Conservation (phyloP, 305 asterid species). For the Fraxinus baroniana region DNA sequence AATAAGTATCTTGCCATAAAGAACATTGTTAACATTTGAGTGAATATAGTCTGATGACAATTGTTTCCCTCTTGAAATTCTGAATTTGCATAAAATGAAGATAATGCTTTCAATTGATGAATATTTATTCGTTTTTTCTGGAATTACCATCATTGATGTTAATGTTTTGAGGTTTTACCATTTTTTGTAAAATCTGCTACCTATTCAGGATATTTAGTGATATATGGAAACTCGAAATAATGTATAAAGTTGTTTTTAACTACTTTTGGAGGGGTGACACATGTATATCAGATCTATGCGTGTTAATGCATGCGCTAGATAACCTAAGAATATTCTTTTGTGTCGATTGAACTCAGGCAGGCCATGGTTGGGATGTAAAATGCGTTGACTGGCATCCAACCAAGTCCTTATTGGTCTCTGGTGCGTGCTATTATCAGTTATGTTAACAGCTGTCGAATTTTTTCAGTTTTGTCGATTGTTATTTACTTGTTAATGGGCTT, state of each 20-base stretch:
- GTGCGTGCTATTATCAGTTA: constrained; percentile 36
- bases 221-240: not conserved
- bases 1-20: constrained; percentile 6
- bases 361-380: constrained; percentile 99
- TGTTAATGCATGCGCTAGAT: constrained; percentile 33
- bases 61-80: not conserved
- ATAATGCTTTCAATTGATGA: not conserved
- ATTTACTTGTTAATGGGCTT: constrained; percentile 27
- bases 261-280: constrained; percentile 9
- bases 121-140: not conserved
- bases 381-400: constrained; percentile 99
- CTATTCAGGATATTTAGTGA: not conserved
- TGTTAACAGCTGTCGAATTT: not conserved
- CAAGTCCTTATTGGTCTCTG: constrained; percentile 92
- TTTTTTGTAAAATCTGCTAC: not conserved
- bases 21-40: not conserved
- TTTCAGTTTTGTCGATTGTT: constrained; percentile 3
- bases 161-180: not conserved
- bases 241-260: constrained; percentile 13
- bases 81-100: not conserved
- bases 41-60: not conserved
- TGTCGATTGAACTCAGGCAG: constrained; percentile 96
- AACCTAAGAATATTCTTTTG: constrained; percentile 52
- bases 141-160: not conserved
- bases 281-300: not conserved